These are phyloP conservation scores for Madurella fahalii DNA, from an alignment of 2,329 filamentous ascomycete species.

Conservation along the genomic window DNA sequence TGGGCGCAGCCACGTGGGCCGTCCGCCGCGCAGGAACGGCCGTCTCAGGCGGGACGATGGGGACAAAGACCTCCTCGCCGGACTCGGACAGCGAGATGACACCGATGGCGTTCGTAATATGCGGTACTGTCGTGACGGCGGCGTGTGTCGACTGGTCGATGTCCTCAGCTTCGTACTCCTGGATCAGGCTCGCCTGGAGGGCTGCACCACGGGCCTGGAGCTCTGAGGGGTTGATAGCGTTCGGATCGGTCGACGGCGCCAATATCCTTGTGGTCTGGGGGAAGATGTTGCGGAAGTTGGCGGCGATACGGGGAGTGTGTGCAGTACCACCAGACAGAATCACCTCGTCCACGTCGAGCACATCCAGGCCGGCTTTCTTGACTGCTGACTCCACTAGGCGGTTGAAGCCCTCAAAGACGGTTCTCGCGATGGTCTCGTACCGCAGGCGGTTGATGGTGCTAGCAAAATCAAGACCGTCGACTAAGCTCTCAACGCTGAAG, in stretches of 20 bases:
- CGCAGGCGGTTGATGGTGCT: slow-evolving; percentile 88
- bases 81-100: slow-evolving; percentile 62
- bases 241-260: slow-evolving; percentile 72
- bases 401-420: slow-evolving; percentile 85
- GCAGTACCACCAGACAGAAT: slow-evolving; percentile 89
- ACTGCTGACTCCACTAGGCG: slow-evolving; percentile 78
- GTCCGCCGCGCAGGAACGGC: slow-evolving; percentile 84
- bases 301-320: slow-evolving; percentile 89
- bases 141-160: slow-evolving; percentile 96
- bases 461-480: slow-evolving; percentile 85
- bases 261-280: slow-evolving; percentile 72
- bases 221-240: slow-evolving; percentile 90
- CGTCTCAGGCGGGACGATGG: slow-evolving; percentile 80
- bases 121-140: slow-evolving; percentile 88
- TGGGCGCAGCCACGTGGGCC: slow-evolving; percentile 70
- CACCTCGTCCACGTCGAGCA: slow-evolving; percentile 91
- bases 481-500: slow-evolving; percentile 89
- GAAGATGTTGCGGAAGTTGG: slow-evolving; percentile 76
- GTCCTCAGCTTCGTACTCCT: slow-evolving; percentile 89
- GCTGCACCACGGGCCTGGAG: slow-evolving; percentile 84
- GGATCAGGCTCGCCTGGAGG: slow-evolving; percentile 89
- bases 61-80: slow-evolving; percentile 66
- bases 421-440: slow-evolving; percentile 83
- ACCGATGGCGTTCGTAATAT: slow-evolving; percentile 84
- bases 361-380: slow-evolving; percentile 87